Conservation (phyloP, 2,329 filamentous ascomycete species). For the Paramyrothecium roridum region DNA sequence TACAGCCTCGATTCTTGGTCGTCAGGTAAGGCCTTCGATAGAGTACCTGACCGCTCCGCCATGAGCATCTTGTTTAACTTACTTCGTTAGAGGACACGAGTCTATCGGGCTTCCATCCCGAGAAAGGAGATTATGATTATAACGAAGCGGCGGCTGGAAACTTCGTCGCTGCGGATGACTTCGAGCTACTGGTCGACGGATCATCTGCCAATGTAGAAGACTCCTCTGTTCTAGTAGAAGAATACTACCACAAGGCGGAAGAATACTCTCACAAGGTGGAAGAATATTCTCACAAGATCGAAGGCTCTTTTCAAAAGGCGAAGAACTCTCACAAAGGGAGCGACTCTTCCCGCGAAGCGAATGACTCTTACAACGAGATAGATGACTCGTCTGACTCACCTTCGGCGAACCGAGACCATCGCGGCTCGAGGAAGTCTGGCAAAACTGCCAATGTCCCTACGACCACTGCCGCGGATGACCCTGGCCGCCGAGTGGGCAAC, state of each 20-base stretch:
- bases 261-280: not conserved
- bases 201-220: not conserved
- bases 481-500: not conserved
- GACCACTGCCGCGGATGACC: too few relatives aligned
- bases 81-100: not conserved
- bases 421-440: not conserved
- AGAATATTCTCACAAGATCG: not conserved
- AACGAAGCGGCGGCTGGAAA: not conserved
- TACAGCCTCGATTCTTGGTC: too few relatives aligned
- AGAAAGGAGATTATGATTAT: not conserved
- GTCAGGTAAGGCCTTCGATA: too few relatives aligned
- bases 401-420: not conserved
- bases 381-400: too few relatives aligned
- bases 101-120: not conserved
- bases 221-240: not conserved
- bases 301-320: too few relatives aligned
- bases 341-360: too few relatives aligned
- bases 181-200: too few relatives aligned
- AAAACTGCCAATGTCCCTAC: not conserved
- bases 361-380: too few relatives aligned
- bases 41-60: not conserved
- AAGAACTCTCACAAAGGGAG: too few relatives aligned
- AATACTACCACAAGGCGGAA: not conserved
- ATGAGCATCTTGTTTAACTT: not conserved
- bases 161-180: not conserved